Percentiles rank a stretch among this genome's conserved stretches.
Conservation (phyloP, 1,139 yeast genomes). For the Saccharomyces hybrid region DNA sequence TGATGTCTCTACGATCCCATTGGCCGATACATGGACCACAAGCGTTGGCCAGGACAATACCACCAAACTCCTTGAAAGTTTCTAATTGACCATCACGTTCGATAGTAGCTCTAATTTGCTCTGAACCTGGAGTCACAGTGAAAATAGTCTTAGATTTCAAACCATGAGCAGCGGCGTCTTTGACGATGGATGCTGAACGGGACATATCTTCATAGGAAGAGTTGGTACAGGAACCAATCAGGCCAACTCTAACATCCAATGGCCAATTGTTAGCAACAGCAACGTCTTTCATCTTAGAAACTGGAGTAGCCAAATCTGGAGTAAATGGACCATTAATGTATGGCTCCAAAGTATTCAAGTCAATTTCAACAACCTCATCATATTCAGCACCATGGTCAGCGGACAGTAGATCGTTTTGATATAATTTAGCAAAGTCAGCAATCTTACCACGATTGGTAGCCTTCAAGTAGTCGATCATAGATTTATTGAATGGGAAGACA, state of each 20-base stretch:
- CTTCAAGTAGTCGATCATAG: slow-evolving; percentile 81
- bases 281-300: slow-evolving; percentile 84
- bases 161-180: slow-evolving; percentile 87
- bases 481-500: slow-evolving; percentile 90
- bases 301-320: slow-evolving; percentile 97
- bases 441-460: slow-evolving; percentile 84
- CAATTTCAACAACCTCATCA: slow-evolving; percentile 92
- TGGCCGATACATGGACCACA: slow-evolving; percentile 99
- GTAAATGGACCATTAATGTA: slow-evolving; percentile 98
- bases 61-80: slow-evolving; percentile 88
- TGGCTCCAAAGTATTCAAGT: slow-evolving; percentile 92
- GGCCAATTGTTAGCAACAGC: slow-evolving; percentile 93
- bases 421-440: slow-evolving; percentile 70
- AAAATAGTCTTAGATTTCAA: slow-evolving; percentile 81
- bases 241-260: slow-evolving; percentile 84
- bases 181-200: slow-evolving; percentile 89
- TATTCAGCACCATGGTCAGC: slow-evolving; percentile 95
- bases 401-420: slow-evolving; percentile 68
- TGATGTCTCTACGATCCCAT: slow-evolving; percentile 97
- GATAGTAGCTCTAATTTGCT: slow-evolving; percentile 97
- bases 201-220: slow-evolving; percentile 98
- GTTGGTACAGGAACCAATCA: slow-evolving; percentile 98
- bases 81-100: slow-evolving; percentile 93
- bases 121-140: slow-evolving; percentile 98
- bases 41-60: slow-evolving; percentile 93